Evolutionary conservation across 2,329 filamentous ascomycete species (phyloP).

Genomic region (Fusarium multiceps): DNA sequence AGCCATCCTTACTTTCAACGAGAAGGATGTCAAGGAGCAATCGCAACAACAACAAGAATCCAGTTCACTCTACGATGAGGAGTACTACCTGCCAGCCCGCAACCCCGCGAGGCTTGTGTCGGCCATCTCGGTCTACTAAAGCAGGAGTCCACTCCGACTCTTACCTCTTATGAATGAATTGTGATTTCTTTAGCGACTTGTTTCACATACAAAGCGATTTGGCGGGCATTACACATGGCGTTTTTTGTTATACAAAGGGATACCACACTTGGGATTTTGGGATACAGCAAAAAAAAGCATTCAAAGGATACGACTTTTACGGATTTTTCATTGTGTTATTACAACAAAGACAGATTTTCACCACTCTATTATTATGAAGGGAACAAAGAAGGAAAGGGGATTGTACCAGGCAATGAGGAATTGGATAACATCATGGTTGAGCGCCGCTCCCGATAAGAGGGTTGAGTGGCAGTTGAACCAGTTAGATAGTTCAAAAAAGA

Average conservation of each 20-base stretch:
- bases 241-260: constrained; percentile 43
- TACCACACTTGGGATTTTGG: constrained; percentile 45
- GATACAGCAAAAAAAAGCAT: constrained; percentile 39
- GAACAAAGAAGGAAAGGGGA: constrained; percentile 25
- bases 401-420: constrained; percentile 33
- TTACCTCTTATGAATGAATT: constrained; percentile 28
- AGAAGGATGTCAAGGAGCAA: constrained; percentile 63
- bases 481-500: constrained; percentile 43
- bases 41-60: constrained; percentile 53
- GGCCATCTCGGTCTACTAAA: constrained; percentile 68
- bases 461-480: constrained; percentile 43
- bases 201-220: constrained; percentile 43
- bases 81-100: constrained; percentile 65
- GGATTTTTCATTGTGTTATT: constrained; percentile 33
- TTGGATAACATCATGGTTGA: constrained; percentile 28
- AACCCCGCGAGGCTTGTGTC: constrained; percentile 64
- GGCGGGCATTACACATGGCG: constrained; percentile 46
- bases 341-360: constrained; percentile 39
- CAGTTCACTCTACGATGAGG: constrained; percentile 62
- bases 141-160: constrained; percentile 14
- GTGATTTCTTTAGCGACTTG: constrained; percentile 44
- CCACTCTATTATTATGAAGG: constrained; percentile 35
- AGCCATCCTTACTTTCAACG: constrained; percentile 67
- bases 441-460: constrained; percentile 39
- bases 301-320: constrained; percentile 14